Base-by-base conservation (phyloP, 176 grass and related monocot genomes). In the Oryza australiensis region DNA sequence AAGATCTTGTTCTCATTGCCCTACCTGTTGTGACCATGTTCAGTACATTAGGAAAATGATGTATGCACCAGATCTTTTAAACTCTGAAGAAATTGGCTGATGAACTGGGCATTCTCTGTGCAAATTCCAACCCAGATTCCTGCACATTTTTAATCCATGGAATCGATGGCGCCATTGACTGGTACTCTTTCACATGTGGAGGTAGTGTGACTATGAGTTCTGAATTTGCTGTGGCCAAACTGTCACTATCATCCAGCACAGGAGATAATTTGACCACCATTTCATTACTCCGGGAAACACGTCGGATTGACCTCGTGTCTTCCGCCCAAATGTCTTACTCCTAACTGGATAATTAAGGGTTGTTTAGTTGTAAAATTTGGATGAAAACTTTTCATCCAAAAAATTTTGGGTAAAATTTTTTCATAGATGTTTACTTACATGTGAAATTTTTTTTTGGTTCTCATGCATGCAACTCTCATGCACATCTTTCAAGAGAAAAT, bases 121-220 rank as follows among this genome's bases (percentile, higher is more conserved):
- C 51, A 69, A 43, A 37, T 60, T 18, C 68, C 29, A 55, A 84
- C 72, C 62, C 67, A 86, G 59, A 86, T 90, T 86, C 66, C 79
- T 11, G 60, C n/a, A 49, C 12, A 26, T 86, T 68, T 62, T 28
- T 37, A 48, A 66, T 82, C n/a, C 46, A 13, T 72, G 66, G 53
- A 35, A 40, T 48, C 6, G 26, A 76, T 66, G 45, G 78, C 64
- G n/a, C n/a, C n/a, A 32, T 22, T 63, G 68, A 68, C 79, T 40
- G 62, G 74, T 20, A 51, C 3, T 83, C 83, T 79, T 74, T 83
- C 62, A 51, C 83, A 82, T 74, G 79, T 83, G 74, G 77, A 77
- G 26, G 37, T 42, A 16, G 77, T n/a, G 65, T 37, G 35, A 37
- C 7, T 37, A 4, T 53, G 23, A 68, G 24, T 67, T 68, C 13